Base-by-base conservation (phyloP, 129 eudicot genomes). In the Gnaphalium uliginosum region DNA sequence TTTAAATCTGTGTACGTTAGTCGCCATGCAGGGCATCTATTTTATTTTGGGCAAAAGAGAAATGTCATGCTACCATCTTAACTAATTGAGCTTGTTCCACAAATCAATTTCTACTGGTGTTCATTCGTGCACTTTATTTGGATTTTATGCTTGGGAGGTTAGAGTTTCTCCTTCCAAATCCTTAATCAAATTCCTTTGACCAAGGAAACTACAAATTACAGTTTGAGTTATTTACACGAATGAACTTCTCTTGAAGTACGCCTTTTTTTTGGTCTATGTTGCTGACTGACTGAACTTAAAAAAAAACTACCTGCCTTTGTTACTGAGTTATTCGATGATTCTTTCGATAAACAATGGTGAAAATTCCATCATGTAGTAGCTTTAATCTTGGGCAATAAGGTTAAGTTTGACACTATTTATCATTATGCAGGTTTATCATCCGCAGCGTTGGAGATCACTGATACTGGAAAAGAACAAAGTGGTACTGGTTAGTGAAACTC, bases 361-460 rank as follows among this genome's bases (percentile, higher is more conserved):
- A 50, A 70, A 26, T 30, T 70, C 25, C 39, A 24, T 50, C 39
- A 24, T 50, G 8, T 70, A 50, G 43, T 50, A 50, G 8, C 61
- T 50, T 6, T 14, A 51, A n/a, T 48, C 25, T 8, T 70, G 62
- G 21, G 62, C 27, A 48, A 69, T 19, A 37, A 59, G 26, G 19
- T 13, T 43, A 43, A 48, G 22, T 30, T 30, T 43, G 30, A 3
- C 26, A 43, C 43, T 13, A 51, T 75, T 29, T 53, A 37, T 68
- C 72, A n/a, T 51, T 37, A 18, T 81, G 27, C 73, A 82, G 85
- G 85, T 72, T 82, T 90, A 79, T 94, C 98, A 68, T 87, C 97
- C n/a, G 98, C 98, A 46, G 84, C 97, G n/a, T 84, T 94, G 83
- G 92, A 94, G 93, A 89, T 94, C 41, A 69, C 78, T 24, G 88